Conservation (phyloP, 768 basidiomycete genomes). For the Hygrophorus russula region DNA sequence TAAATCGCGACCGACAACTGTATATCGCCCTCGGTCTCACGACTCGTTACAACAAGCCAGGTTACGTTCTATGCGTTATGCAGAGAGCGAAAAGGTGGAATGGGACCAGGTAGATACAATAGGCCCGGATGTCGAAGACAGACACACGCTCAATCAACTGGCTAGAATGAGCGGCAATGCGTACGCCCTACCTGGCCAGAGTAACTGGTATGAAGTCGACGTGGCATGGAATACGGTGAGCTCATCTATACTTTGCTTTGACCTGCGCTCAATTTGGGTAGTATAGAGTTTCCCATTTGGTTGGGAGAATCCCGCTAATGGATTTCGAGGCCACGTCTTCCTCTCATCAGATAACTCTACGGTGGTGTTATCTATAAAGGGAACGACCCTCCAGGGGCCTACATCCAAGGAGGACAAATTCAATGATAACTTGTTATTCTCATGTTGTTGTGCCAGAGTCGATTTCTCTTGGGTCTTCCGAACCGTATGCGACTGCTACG, state of each 20-base stretch:
- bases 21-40: constrained; percentile 49
- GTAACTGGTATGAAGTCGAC: constrained; percentile 78
- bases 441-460: constrained; percentile 90
- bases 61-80: constrained; percentile 33
- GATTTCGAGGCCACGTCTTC: constrained; percentile 89
- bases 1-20: constrained; percentile 38
- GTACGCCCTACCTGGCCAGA: constrained; percentile 60
- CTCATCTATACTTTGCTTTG: constrained; percentile 10
- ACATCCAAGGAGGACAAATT: constrained; percentile 88
- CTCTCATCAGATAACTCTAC: constrained; percentile 69
- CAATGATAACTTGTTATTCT: constrained; percentile 83
- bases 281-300: constrained; percentile 70
- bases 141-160: constrained; percentile 70
- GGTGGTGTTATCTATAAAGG: constrained; percentile 80
- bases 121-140: constrained; percentile 71
- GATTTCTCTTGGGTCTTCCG: constrained; percentile 79
- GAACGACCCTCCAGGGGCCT: constrained; percentile 72
- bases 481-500: constrained; percentile 84
- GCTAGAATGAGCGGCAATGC: constrained; percentile 88
- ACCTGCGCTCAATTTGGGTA: background rate
- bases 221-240: constrained; percentile 54
- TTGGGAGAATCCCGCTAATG: constrained; percentile 56
- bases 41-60: constrained; percentile 42
- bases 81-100: constrained; percentile 39
- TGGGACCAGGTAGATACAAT: constrained; percentile 63